Percentiles rank a stretch among this genome's conserved stretches.
Conservation (phyloP, 805 yeast species). For the Candida bentonensis region DNA sequence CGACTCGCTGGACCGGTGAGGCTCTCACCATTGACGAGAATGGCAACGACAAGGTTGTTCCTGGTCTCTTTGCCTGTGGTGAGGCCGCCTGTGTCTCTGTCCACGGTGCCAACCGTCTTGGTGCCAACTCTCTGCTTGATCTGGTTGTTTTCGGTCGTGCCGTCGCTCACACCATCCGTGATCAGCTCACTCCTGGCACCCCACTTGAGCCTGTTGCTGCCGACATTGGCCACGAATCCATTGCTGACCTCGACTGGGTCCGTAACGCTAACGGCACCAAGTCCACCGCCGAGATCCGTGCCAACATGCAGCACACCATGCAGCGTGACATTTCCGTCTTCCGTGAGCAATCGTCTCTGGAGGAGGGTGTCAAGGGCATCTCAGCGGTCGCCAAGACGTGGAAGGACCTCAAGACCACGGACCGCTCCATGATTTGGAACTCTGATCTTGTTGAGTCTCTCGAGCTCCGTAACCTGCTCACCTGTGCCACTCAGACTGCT, state of each 20-base stretch:
- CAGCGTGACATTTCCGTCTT: slow-evolving; percentile 95
- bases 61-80: slow-evolving; percentile 95
- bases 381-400: slow-evolving; percentile 61
- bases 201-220: slow-evolving; percentile 75
- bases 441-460: slow-evolving; percentile 91
- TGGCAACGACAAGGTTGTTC: slow-evolving; percentile 84
- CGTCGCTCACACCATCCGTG: slow-evolving; percentile 83
- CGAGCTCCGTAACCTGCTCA: slow-evolving; percentile 89
- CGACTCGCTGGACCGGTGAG: slow-evolving; percentile 96
- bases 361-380: slow-evolving; percentile 78
- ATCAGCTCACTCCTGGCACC: slow-evolving; percentile 71
- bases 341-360: slow-evolving; percentile 84
- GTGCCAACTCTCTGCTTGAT: slow-evolving; percentile 95
- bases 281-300: slow-evolving; percentile 79
- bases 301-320: slow-evolving; percentile 90
- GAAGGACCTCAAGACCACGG: slow-evolving; percentile 69
- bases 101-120: slow-evolving; percentile 98
- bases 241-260: slow-evolving; percentile 76
- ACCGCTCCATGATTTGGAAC: slow-evolving; percentile 98
- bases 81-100: slow-evolving; percentile 99
- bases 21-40: slow-evolving; percentile 66
- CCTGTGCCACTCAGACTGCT: slow-evolving; percentile 96
- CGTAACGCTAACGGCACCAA: slow-evolving; percentile 76
- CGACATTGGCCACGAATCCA: slow-evolving; percentile 78
- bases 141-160: slow-evolving; percentile 98